phyloP scores from a whole-genome alignment of 129 eudicot species.

The Arctium minus region DNA sequence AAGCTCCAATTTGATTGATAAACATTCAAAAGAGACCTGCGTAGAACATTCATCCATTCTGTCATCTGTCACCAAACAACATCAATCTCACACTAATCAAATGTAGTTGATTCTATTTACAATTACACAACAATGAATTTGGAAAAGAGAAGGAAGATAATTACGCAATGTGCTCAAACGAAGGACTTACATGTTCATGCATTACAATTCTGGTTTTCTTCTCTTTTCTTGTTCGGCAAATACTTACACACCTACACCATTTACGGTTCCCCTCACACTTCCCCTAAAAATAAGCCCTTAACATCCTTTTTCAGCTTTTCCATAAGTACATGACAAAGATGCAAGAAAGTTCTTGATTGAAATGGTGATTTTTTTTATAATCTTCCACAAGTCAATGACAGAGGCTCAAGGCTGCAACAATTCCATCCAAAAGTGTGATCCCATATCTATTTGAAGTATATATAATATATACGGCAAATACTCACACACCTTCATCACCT shows the following conservation, averaged over 20 bases:
- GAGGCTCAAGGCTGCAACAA: neutral
- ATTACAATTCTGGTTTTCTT: neutral
- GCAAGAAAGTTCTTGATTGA: neutral
- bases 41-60: neutral
- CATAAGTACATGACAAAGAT: neutral
- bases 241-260: neutral
- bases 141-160: neutral
- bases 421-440: neutral
- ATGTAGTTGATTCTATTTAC: neutral
- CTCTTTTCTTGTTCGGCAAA: neutral
- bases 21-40: neutral
- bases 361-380: neutral
- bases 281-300: neutral
- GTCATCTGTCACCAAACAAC: neutral
- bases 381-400: neutral
- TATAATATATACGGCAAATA: neutral
- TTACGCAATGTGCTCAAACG: neutral
- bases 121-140: neutral
- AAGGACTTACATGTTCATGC: neutral
- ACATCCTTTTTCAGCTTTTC: neutral
- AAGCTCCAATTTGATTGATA: constrained; percentile 4
- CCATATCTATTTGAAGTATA: neutral
- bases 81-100: neutral
- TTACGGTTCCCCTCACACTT: neutral
- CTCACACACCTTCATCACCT: neutral